phyloP scores from a whole-genome alignment of 768 basidiomycete species.

The Boletus rufocinnamomeus region DNA sequence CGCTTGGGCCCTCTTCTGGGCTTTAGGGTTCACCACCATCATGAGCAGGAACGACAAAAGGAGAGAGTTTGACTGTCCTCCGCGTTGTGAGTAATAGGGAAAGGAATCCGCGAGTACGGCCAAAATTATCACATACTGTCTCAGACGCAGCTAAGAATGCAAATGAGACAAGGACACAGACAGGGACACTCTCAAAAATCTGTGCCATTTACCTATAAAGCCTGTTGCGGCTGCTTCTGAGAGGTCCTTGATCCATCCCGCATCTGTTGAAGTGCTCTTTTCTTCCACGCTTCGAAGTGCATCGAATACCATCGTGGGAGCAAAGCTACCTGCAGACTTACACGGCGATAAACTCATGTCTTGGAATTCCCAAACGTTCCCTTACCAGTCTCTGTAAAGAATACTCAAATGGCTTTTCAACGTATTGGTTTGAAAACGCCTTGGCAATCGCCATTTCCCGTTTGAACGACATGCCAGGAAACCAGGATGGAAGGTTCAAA shows the following conservation, averaged over 20 bases:
- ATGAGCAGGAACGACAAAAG: constrained; percentile 21
- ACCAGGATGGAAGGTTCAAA: constrained; percentile 25
- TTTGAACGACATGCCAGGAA: constrained; percentile 28
- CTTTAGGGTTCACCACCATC: constrained; percentile 18
- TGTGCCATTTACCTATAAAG: constrained; percentile 17
- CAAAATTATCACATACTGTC: constrained; percentile 12
- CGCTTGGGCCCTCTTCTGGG: constrained; percentile 23
- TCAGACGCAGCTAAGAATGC: constrained; percentile 20
- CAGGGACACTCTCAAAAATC: neutral
- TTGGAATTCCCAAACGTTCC: neutral
- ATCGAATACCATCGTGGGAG: constrained; percentile 23
- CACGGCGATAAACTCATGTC: constrained; percentile 1
- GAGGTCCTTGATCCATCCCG: constrained; percentile 13
- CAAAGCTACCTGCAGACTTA: constrained; percentile 11
- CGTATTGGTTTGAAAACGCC: constrained; percentile 16
- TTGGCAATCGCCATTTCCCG: constrained; percentile 22
- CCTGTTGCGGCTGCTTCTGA: constrained; percentile 26
- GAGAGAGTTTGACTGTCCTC: constrained; percentile 29
- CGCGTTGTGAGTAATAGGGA: neutral
- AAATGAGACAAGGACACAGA: constrained; percentile 2
- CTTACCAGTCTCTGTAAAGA: constrained; percentile 24
- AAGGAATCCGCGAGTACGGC: neutral
- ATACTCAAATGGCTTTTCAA: constrained; percentile 18
- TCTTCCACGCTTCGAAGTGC: constrained; percentile 14
- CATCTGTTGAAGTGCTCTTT: constrained; percentile 6